A percentile compares a stretch with the other conserved stretches of the same genome.
phyloP scores from a whole-genome alignment of 2,329 filamentous ascomycete species.

The Albophoma yamanashiensis region DNA sequence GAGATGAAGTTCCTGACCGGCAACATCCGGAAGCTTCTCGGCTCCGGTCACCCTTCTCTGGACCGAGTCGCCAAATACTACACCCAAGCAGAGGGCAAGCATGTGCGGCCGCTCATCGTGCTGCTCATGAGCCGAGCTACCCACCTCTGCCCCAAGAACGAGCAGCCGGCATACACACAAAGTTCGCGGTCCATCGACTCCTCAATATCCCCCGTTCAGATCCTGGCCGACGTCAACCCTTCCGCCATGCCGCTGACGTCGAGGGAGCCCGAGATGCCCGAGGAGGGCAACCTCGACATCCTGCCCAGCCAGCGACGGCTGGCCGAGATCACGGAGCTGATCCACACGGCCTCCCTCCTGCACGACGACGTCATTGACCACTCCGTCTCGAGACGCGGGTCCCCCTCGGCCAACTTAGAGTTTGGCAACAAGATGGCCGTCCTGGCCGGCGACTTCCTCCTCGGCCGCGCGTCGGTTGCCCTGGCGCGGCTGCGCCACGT shows the following conservation, averaged over 20 bases:
- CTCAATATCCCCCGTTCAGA: conserved; percentile 41
- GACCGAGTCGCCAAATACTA: conserved; percentile 98
- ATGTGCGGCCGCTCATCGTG: conserved; percentile 87
- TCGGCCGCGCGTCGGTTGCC: conserved; percentile 87
- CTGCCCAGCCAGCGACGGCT: conserved; percentile 87
- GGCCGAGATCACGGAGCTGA: conserved; percentile 94
- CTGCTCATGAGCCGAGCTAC: conserved; percentile 95
- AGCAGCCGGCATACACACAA: conserved; percentile 26
- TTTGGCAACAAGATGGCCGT: conserved; percentile 99
- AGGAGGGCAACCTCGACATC: conserved; percentile 49
- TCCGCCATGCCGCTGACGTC: conserved; percentile 34
- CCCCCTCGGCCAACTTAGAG: conserved; percentile 81
- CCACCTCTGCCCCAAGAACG: conserved; percentile 56
- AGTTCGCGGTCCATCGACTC: conserved; percentile 38
- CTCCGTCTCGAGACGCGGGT: conserved; percentile 72
- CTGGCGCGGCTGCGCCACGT: conserved; percentile 82
- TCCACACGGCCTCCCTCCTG: conserved; percentile 90
- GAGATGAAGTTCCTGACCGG: conserved; percentile 94
- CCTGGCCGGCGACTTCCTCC: conserved; percentile 88
- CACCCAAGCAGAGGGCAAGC: conserved; percentile 91
- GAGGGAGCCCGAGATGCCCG: conserved; percentile 19
- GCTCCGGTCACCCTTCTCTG: conserved; percentile 86
- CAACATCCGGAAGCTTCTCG: conserved; percentile 86
- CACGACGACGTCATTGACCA: conserved; percentile 98
- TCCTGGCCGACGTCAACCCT: conserved; percentile 77